These are phyloP conservation scores for Effrenium voratum DNA, from an alignment of 73 alveolate species.

Conservation along the genomic window DNA sequence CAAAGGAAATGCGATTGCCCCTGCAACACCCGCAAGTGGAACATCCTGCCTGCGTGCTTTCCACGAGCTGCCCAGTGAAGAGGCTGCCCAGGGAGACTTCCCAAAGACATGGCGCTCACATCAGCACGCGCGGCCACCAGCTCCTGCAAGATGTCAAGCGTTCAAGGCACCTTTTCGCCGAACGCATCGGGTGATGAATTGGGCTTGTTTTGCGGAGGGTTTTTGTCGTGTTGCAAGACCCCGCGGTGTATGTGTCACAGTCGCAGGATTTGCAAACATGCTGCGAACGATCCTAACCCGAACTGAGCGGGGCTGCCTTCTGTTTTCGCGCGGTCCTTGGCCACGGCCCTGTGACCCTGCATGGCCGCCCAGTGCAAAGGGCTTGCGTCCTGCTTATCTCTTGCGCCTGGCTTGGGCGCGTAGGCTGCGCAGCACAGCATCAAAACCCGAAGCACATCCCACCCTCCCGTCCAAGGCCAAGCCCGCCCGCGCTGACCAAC, in stretches of 20 bases:
- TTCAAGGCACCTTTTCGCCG: neutral
- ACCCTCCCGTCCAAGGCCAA: too few relatives aligned
- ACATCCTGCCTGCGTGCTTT: conserved; percentile 21
- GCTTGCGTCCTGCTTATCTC: conserved; percentile 43
- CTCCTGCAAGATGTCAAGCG: neutral
- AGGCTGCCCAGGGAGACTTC: conserved; percentile 46
- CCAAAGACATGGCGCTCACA: conserved; percentile 21
- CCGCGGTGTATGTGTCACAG: neutral
- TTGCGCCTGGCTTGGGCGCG: too few relatives aligned
- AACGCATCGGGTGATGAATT: neutral
- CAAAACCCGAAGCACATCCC: too few relatives aligned
- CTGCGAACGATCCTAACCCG: neutral
- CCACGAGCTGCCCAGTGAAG: conserved; percentile 48
- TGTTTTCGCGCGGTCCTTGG: neutral
- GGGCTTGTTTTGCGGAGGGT: neutral
- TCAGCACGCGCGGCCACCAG: conserved; percentile 17
- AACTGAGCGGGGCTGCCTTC: neutral
- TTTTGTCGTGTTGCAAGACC: neutral
- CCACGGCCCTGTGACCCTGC: conserved; percentile 51
- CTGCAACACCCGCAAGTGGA: too few relatives aligned
- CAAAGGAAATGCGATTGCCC: neutral
- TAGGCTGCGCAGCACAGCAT: too few relatives aligned
- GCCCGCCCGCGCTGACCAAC: too few relatives aligned
- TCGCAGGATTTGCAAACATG: neutral
- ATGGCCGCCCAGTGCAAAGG: conserved; percentile 57